Base-by-base conservation (phyloP, 176 grass and related monocot genomes). In the Coix lacrymajobi region DNA sequence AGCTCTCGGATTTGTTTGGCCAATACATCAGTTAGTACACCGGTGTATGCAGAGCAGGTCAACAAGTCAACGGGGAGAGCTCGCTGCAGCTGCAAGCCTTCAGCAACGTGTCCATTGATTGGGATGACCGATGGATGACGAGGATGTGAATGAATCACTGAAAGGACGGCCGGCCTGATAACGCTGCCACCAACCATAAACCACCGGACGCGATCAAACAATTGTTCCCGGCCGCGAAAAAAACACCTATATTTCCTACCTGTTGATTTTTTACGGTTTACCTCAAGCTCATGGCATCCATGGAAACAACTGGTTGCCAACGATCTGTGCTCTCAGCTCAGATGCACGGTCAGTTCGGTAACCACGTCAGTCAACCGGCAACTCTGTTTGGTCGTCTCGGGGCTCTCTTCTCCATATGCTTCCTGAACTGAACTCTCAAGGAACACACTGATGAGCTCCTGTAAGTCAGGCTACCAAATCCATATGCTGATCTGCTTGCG, bases 311-410 rank as follows among this genome's bases (percentile, higher is more conserved):
- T n/a, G 40, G 58, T 30, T 26, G 38, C 13, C 10, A 12, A 17
- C 0, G 15, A 12, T 11, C 11, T 2, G 26, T 63, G 68, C 19
- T 20, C 13, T 17, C 11, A 20, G n/a, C 8, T 36, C 4, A 7
- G 24, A 7, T 77, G 73, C 62, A 36, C 68, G 38, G 85, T 77
- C 26, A 70, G 49, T 48, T n/a, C 31, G 45, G 79, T 46, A 83
- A 74, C 39, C 56, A 43, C 29, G 29, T 5, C 28, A 63, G 38
- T 20, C 26, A 46, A 41, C 33, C 68, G 17, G 3, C 54, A 31
- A 72, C 3, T 22, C 39, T 34, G 26, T 10, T 26, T 61, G 0
- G 54, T 65, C 40, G 3, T 79, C 41, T 48, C n/a, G n/a, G n/a
- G n/a, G n/a, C 40, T 33, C 5, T 0, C 30, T 30, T 17, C 69